Conservation (phyloP, 2,329 filamentous ascomycete genomes). For the Aciculosporium take region DNA sequence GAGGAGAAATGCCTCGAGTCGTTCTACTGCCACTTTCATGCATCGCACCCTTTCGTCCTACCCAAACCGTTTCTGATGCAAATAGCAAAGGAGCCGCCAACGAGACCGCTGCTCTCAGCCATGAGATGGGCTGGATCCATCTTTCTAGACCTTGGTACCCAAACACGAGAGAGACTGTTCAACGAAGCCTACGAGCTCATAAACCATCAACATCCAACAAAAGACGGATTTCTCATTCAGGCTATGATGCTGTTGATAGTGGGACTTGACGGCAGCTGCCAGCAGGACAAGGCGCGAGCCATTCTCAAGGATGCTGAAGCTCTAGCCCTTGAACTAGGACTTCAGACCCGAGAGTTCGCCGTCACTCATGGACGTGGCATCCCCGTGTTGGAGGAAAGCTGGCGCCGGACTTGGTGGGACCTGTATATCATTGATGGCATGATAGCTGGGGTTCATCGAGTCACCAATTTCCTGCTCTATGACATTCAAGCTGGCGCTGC, state of each 20-base stretch:
- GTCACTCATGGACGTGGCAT: conserved; percentile 47
- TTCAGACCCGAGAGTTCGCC: conserved; percentile 59
- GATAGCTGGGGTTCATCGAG: conserved; percentile 64
- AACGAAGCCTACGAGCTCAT: conserved; percentile 43
- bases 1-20: conserved; percentile 41
- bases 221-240: conserved; percentile 56
- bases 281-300: conserved; percentile 53
- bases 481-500: conserved; percentile 53
- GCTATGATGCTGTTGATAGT: conserved; percentile 65
- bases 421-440: conserved; percentile 69
- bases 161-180: conserved; percentile 31
- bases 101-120: conserved; percentile 37
- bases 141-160: conserved; percentile 33
- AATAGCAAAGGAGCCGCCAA: conserved; percentile 31
- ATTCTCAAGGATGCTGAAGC: conserved; percentile 55
- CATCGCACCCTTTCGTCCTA: conserved; percentile 42
- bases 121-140: conserved; percentile 44
- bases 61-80: conserved; percentile 37
- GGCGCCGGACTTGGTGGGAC: conserved; percentile 86
- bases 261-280: conserved; percentile 60
- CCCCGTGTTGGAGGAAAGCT: conserved; percentile 62
- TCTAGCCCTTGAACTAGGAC: conserved; percentile 59
- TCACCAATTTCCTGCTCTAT: conserved; percentile 55
- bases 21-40: conserved; percentile 44
- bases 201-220: conserved; percentile 30